Conservation (phyloP, 73 alveolate species). For the Paramecium biaurelia region DNA sequence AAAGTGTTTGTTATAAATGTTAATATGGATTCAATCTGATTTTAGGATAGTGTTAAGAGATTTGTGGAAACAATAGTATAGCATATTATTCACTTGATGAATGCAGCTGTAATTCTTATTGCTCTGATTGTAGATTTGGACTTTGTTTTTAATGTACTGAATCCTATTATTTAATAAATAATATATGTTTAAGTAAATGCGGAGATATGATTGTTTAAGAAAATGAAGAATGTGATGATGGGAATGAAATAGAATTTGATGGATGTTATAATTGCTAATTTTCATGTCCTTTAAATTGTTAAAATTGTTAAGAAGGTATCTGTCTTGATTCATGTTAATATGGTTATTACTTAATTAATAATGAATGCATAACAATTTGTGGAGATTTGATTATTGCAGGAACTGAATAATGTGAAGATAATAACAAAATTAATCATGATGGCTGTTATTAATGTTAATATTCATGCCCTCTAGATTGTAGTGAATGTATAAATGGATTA, state of each 20-base stretch:
- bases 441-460: not conserved
- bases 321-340: not conserved
- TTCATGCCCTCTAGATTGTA: not conserved
- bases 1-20: not conserved
- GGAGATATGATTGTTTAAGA: not conserved
- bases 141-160: not conserved
- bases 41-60: not conserved
- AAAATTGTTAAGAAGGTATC: not conserved
- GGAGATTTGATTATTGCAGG: slow-evolving; percentile 17
- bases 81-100: not conserved
- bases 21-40: not conserved
- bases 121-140: not conserved
- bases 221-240: slow-evolving; percentile 36
- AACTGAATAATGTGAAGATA: not conserved
- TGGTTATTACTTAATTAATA: not conserved
- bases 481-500: not conserved
- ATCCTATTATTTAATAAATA: not conserved
- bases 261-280: not conserved
- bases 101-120: not conserved
- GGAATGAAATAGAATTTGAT: slow-evolving; percentile 9
- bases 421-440: not conserved
- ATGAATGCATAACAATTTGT: slow-evolving; percentile 31
- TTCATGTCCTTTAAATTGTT: not conserved
- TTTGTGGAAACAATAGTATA: not conserved
- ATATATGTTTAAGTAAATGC: not conserved